Conservation (phyloP, 148 eudicot species). For the Persicaria maculosa region DNA sequence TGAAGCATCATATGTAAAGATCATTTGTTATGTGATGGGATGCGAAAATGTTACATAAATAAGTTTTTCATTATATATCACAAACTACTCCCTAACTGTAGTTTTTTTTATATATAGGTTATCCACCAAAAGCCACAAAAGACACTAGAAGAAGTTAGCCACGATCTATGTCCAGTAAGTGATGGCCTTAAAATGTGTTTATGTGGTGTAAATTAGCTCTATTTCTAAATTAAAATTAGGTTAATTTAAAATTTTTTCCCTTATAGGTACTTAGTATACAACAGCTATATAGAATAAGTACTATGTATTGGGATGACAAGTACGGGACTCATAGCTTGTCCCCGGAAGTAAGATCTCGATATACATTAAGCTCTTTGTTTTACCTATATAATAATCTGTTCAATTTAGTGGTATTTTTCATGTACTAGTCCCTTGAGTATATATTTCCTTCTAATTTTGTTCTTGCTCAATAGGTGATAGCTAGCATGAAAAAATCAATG, state of each 20-base stretch:
- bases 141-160: conserved; percentile 80
- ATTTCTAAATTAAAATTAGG: not conserved
- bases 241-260: not conserved
- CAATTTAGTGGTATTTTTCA: no score
- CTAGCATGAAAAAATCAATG: conserved; percentile 74
- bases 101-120: conserved; percentile 37
- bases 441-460: not conserved
- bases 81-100: no score
- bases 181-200: conserved; percentile 9
- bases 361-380: not conserved
- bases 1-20: no score
- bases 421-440: not conserved
- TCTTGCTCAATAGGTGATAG: conserved; percentile 46
- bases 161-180: conserved; percentile 80
- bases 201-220: not conserved
- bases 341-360: conserved; percentile 55
- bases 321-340: conserved; percentile 86
- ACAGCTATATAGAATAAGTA: conserved; percentile 46
- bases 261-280: conserved; percentile 77
- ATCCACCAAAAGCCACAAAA: conserved; percentile 86
- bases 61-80: no score
- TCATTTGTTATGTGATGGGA: not conserved
- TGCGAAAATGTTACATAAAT: no score
- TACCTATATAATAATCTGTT: not conserved
- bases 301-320: conserved; percentile 76